Base-by-base conservation (phyloP, 495 filamentous ascomycete genomes). In the Trypethelium eluteriae region DNA sequence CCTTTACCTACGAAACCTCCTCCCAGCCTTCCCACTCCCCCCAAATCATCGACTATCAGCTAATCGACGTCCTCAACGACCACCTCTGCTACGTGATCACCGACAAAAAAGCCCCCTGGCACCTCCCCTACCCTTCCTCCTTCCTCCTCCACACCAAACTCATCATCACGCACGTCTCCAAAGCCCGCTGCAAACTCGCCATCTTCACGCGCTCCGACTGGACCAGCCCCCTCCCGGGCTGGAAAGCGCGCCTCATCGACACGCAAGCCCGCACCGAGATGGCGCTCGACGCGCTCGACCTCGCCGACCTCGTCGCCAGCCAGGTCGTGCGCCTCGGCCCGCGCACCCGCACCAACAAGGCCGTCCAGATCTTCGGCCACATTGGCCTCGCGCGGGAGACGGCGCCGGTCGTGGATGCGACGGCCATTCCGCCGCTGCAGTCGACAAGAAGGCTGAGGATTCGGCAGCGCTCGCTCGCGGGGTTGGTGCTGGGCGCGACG, bases 1-100 rank as follows among this genome's bases (percentile, higher is more conserved):
- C 91, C 63, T 95, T 96, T 70, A 80, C 85, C 39, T 97, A 96
- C 74, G 82, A 87, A 64, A 90, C 92, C 53, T 59, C 4, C 53
- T 9, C 7, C 49, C 5, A 6, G 1, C 7, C 53, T 1, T 36
- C 53, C 11, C 53, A 6, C 2, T 53, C 49, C 11, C 18, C 53
- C 53, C 32, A 34, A 34, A 59, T 68, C 39, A 36, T 39, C 2
- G 94, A 98, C 76, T 86, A 89, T 70, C 94, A 98, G 74, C 85
- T 88, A 67, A 91, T 98, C 66, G 94, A 98, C 64, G 83, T 96
- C 32, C 84, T 90, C 71, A 96, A 93, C 76, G 95, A 98, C 69
- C 93, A 98, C 74, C 82, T 98, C 56, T 96, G 92, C 75, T 98
- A 98, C 75, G 91, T 96, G 47, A 83, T 98, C 59, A 92, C 90